Base-by-base conservation (phyloP, 257 asterid genomes). In the Capsicum chinense region DNA sequence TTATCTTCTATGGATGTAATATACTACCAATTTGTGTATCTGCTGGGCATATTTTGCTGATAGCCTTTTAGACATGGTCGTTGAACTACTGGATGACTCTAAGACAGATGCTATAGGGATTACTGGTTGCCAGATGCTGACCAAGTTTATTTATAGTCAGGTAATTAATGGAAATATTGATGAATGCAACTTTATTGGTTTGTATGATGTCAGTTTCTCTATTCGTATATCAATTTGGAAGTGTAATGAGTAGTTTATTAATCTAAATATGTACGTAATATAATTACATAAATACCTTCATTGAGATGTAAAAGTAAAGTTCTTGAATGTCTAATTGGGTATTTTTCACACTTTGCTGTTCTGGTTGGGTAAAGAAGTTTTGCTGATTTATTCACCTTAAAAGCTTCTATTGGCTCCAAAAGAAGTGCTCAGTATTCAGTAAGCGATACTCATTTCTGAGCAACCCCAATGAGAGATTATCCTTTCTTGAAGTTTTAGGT, bases 1-100 rank as follows among this genome's bases (percentile, higher is more conserved):
- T 80, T 4, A 54, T 26, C 59, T 11, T 64, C 42, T 52, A 6
- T 19, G 52, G 33, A 21, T 81, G n/a, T 76, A n/a, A 47, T 62
- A 84, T 47, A 60, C 42, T 83, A 60, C 63, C 85, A n/a, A 86
- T 14, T 79, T 85, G 84, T 87, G 85, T 86, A 73, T 83, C 83
- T 89, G 87, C 94, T 94, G 99, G 93, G 98, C 97, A 48, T 95
- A 88, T 85, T 94, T 96, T 88, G 93, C 99, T 82, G 90, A 82
- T 56, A 92, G 90, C 86, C 84, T 96, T 86, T 86, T 94, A 90
- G 91, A 93, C 88, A 90, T 91, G 33, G 93, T 92, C 83, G 86
- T 63, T 85, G 97, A 92, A 88, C 92, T 94, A 84, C 93, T 95
- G 88, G 95, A 92, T 88, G 92, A 91, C 84, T 88, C 96, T 44